These are phyloP conservation scores for Phaeosphaeriaceae sp. DNA, from an alignment of 2,329 filamentous ascomycete species.

Conservation along the genomic window DNA sequence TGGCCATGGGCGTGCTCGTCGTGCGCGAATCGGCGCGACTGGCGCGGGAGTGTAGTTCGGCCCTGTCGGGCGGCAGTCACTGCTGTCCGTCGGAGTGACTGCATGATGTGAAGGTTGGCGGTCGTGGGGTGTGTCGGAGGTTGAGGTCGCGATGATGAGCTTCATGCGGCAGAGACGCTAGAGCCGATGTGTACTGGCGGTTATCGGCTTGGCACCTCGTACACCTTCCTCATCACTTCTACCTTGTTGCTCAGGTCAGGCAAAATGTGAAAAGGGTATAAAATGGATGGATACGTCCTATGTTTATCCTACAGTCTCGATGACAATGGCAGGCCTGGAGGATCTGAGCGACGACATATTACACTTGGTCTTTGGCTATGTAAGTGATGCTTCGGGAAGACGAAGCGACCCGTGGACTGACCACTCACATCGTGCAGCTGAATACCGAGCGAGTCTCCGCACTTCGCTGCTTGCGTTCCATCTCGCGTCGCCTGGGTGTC, in stretches of 20 bases:
- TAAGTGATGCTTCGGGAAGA: conserved; percentile 9
- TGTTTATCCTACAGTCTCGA: background rate
- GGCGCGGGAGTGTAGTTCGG: conserved; percentile 43
- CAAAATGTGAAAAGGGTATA: background rate
- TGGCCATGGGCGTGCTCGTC: conserved; percentile 43
- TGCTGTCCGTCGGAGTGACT: conserved; percentile 54
- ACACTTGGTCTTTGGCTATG: conserved; percentile 18
- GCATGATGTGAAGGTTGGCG: conserved; percentile 48
- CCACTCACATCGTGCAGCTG: background rate
- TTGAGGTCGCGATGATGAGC: conserved; percentile 38
- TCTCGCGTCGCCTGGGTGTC: conserved; percentile 16
- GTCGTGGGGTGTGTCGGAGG: conserved; percentile 25
- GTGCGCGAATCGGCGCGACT: conserved; percentile 52
- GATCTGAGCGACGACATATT: conserved; percentile 24
- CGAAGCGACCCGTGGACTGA: background rate
- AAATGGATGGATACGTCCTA: background rate
- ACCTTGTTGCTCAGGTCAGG: background rate
- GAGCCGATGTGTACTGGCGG: conserved; percentile 11
- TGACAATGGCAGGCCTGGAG: conserved; percentile 16
- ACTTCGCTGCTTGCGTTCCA: conserved; percentile 12
- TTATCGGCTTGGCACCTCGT: conserved; percentile 20
- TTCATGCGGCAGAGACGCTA: conserved; percentile 15
- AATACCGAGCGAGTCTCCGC: conserved; percentile 7
- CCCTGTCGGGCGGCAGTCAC: conserved; percentile 50
- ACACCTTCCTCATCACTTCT: conserved; percentile 14